These are phyloP conservation scores for Phialocephala sp. DNA, from an alignment of 2,329 filamentous ascomycete genomes.

Conservation along the genomic window DNA sequence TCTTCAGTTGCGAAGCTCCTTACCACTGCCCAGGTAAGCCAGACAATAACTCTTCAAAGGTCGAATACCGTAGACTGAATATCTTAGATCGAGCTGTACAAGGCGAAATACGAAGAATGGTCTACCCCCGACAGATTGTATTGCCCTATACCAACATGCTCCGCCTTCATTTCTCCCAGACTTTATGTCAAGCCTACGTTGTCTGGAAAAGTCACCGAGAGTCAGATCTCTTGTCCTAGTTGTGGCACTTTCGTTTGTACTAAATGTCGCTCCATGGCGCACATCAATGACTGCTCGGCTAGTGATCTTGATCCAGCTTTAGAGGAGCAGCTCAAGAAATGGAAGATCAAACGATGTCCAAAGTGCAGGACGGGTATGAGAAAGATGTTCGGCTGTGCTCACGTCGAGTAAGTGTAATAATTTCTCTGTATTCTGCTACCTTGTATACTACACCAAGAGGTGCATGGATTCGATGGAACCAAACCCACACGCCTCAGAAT, in stretches of 20 bases:
- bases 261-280: conserved; percentile 50
- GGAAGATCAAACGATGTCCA: conserved; percentile 56
- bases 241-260: conserved; percentile 51
- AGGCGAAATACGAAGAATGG: conserved; percentile 54
- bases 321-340: conserved; percentile 46
- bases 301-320: conserved; percentile 45
- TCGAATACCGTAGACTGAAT: not conserved
- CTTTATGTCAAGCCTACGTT: conserved; percentile 32
- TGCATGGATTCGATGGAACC: too few relatives aligned
- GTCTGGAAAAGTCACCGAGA: conserved; percentile 14
- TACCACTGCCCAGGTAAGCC: conserved; percentile 15
- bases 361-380: conserved; percentile 54
- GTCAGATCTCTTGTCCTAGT: conserved; percentile 49
- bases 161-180: conserved; percentile 51
- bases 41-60: conserved; percentile 42
- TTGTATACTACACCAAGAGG: too few relatives aligned
- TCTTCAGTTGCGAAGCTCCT: not conserved
- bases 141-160: conserved; percentile 55
- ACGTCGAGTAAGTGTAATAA: conserved; percentile 44
- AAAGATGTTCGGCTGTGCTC: conserved; percentile 54
- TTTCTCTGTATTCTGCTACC: too few relatives aligned
- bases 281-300: conserved; percentile 45
- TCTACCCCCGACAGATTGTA: conserved; percentile 51
- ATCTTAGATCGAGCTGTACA: conserved; percentile 43
- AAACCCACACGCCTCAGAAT: too few relatives aligned